Base-by-base conservation (phyloP, 140 eudicot genomes). In the Erigeron philadelphicus region DNA sequence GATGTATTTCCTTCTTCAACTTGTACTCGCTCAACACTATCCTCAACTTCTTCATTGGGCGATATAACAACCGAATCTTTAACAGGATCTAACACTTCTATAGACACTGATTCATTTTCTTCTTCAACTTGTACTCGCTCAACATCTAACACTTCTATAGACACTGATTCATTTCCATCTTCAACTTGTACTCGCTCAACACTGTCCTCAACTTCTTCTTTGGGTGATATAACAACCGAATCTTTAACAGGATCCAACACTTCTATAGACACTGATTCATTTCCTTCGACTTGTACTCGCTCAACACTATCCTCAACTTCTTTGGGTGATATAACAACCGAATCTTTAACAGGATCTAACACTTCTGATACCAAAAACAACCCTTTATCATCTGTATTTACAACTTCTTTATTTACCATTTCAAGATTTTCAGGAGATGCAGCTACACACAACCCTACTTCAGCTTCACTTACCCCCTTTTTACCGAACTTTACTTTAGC, bases 291-390 rank as follows among this genome's bases (percentile, higher is more conserved):
- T 38, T 19, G 35, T 31, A 59, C 78, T 18, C 35, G 5, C 43
- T 40, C 55, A 41, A 70, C 61, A 19, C 71, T 25, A 25, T 65
- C 76, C 75, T 65, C 72, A 6, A 11, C 56, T 66, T 47, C 69
- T 49, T 57, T 66, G 4, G 77, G 35, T 54, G 47, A 66, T 9
- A 55, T 40, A 64, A 47, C 61, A 46, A 9, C 76, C 41, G 18
- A 49, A 76, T 81, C 79, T 62, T 72, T 78, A 5, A 59, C 15
- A 10, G 78, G 62, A 40, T 58, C 68, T 73, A 60, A 80, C 25
- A 50, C 84, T 47, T 64, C 60, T 3, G 75, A 80, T 47, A 73
- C 73, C 70, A 68, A 58, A 44, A 68, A 53, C 61, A 56, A 61
- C 8, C 69, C 76, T 66, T 79, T 65, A 44, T 66, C 75, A 46